Base-by-base conservation (phyloP, 2,329 filamentous ascomycete genomes). In the Blumeriella jaapii region DNA sequence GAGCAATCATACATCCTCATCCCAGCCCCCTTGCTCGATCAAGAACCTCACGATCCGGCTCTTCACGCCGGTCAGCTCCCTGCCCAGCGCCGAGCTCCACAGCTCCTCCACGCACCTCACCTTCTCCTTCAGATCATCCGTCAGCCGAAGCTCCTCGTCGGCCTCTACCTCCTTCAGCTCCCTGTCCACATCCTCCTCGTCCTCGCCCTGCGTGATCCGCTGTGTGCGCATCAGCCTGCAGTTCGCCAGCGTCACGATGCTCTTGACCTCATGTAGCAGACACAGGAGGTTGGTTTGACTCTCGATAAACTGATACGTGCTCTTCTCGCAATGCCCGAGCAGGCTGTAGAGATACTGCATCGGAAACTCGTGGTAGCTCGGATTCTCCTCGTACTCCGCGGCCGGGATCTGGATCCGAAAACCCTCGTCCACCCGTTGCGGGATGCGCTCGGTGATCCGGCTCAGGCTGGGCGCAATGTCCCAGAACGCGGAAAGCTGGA, bases 231-330 rank as follows among this genome's bases (percentile, higher is more conserved):
- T 65, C 12, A 81, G 64, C 43, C 74, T 69, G 34, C 74, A 74
- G 46, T 76, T 75, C 6, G 82, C 80, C 29, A 68, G 68, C 54
- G 83, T 78, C 2, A 83, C 75, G 0, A 78, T 78, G 35, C 82
- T 83, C 54, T 85, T 84, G 34, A 94, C 85, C 59, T 95, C 86
- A 52, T 95, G 91, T 38, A 94, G 61, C 23, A 96, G 65, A 53
- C 89, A 96, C 15, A 94, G 67, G 20, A 95, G 65, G 53, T 95
- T 95, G 18, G 77, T 89, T 63, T 96, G 89, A 5, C 78, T 82
- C 63, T 96, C 91, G 52, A 96, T 95, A 60, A 94, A 96, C 57
- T 96, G 91, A 53, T 94, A 93, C 6, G 85, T 89, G 50, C 81
- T 87, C 62, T 91, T 93, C 56, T 93, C 84, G 0, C 86, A 81